Evolutionary conservation across 2,329 filamentous ascomycete species (phyloP).

Genomic region (Chaetoscypha palmicola): DNA sequence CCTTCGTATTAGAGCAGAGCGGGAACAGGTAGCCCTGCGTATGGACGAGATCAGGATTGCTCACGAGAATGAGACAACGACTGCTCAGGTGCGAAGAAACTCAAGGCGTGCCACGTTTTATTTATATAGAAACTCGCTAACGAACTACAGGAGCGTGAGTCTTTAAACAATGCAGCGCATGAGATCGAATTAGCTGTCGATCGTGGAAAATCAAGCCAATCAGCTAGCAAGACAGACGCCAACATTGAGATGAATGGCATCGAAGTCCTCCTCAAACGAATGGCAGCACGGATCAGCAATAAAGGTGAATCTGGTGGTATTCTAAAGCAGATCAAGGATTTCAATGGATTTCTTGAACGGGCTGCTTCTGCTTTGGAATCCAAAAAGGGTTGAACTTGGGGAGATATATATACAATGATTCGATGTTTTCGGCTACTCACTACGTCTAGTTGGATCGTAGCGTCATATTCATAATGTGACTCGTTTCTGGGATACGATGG

Average conservation of each 20-base stretch:
- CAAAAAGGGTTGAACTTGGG: constrained; percentile 16
- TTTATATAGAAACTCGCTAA: no score
- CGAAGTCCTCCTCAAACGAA: constrained; percentile 48
- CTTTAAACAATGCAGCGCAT: constrained; percentile 51
- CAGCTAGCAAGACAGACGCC: constrained; percentile 42
- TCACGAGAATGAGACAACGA: constrained; percentile 48
- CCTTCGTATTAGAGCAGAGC: constrained; percentile 49
- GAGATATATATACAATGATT: no score
- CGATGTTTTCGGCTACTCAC: no score
- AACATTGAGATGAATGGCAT: constrained; percentile 48
- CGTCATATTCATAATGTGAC: no score
- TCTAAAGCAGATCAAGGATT: constrained; percentile 50
- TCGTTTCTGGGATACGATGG: no score
- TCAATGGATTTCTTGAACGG: constrained; percentile 58
- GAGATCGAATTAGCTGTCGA: constrained; percentile 53
- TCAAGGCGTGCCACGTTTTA: no score
- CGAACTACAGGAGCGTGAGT: constrained; percentile 41
- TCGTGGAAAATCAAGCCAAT: constrained; percentile 42
- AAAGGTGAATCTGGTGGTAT: constrained; percentile 43
- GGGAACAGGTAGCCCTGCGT: constrained; percentile 53
- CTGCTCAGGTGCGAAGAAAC: constrained; percentile 42
- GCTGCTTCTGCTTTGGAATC: constrained; percentile 49
- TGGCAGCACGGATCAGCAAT: constrained; percentile 47
- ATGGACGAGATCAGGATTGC: constrained; percentile 56
- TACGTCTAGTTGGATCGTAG: no score